Percentiles rank a stretch among this genome's conserved stretches.
phyloP scores from a whole-genome alignment of 805 yeast species.

The Limtongia smithiae region DNA sequence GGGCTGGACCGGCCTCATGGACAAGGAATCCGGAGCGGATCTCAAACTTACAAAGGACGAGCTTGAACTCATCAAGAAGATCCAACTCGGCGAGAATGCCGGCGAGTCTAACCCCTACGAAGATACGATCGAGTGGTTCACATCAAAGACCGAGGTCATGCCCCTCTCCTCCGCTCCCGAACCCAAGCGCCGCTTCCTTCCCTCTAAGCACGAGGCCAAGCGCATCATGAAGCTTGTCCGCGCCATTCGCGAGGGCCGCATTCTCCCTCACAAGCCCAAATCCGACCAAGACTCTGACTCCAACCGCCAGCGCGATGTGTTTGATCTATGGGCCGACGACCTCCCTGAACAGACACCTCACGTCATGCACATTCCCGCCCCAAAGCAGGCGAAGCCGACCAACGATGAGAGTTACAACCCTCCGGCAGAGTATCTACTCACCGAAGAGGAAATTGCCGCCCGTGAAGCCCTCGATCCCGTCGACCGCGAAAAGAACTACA shows the following conservation, averaged over 20 bases:
- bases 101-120: slow-evolving; percentile 88
- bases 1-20: slow-evolving; percentile 97
- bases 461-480: slow-evolving; percentile 69
- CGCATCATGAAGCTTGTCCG: slow-evolving; percentile 92
- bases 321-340: slow-evolving; percentile 78
- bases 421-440: slow-evolving; percentile 86
- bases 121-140: slow-evolving; percentile 94
- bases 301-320: slow-evolving; percentile 44
- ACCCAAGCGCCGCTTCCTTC: slow-evolving; percentile 94
- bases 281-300: slow-evolving; percentile 51
- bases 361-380: slow-evolving; percentile 89
- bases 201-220: slow-evolving; percentile 95
- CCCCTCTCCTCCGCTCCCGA: slow-evolving; percentile 93
- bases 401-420: slow-evolving; percentile 97
- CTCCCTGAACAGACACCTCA: slow-evolving; percentile 59
- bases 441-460: slow-evolving; percentile 67
- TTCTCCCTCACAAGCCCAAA: slow-evolving; percentile 65
- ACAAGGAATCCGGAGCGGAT: slow-evolving; percentile 79
- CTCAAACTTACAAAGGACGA: slow-evolving; percentile 84
- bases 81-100: slow-evolving; percentile 80
- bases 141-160: slow-evolving; percentile 77
- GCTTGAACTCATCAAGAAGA: slow-evolving; percentile 77
- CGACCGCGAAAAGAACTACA: slow-evolving; percentile 72
- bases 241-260: slow-evolving; percentile 95
- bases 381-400: slow-evolving; percentile 93